A percentile compares a stretch with the other conserved stretches of the same genome.
Evolutionary conservation across 2,329 filamentous ascomycete genomes (phyloP).

Genomic region (Nothopassalora personata): DNA sequence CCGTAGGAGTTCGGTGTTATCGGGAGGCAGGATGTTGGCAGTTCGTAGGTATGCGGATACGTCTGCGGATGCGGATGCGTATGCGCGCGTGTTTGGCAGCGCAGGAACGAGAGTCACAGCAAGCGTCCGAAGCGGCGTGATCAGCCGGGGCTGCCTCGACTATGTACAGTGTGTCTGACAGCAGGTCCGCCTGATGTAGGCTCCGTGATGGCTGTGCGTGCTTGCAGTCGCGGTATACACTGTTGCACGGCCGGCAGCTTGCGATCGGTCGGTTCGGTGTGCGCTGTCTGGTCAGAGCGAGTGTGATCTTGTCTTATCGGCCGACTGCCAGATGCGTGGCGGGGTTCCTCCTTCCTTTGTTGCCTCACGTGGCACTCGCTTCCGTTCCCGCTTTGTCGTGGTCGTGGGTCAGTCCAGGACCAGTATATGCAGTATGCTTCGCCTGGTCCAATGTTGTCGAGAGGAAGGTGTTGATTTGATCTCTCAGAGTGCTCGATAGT

Average conservation of each 20-base stretch:
- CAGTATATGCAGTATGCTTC: neutral
- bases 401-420: neutral
- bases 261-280: neutral
- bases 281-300: too few species aligned
- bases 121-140: neutral
- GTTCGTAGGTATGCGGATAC: neutral
- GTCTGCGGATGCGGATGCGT: neutral
- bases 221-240: neutral
- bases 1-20: neutral
- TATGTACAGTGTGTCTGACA: neutral
- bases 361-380: neutral
- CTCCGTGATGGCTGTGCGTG: neutral
- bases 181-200: neutral
- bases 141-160: neutral
- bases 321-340: neutral
- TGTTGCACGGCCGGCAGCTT: neutral
- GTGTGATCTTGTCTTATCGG: neutral
- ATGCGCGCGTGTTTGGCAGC: neutral
- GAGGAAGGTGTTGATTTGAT: too few species aligned
- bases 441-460: neutral
- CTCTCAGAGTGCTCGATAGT: too few species aligned
- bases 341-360: neutral
- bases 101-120: neutral
- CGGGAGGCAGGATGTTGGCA: neutral
- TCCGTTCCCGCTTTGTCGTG: neutral